Base-by-base conservation (phyloP, 768 basidiomycete species). In the Auricularia sp. region DNA sequence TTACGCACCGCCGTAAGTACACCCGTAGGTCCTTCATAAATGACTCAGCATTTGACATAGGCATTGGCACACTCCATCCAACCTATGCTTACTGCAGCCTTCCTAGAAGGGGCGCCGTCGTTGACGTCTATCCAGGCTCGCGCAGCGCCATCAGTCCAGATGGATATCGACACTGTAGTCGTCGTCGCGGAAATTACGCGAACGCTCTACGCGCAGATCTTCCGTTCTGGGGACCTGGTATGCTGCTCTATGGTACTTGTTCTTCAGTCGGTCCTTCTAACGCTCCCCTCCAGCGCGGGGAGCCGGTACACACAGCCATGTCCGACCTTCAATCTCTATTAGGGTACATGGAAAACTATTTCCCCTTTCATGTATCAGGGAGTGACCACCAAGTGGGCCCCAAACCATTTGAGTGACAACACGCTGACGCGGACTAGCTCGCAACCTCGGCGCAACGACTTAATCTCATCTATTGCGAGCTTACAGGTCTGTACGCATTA, bases 31-130 rank as follows among this genome's bases (percentile, higher is more conserved):
- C 6, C 11, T 21, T 0, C 47, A 21, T 5, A 21, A 18, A 6
- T 18, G 21, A 12, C 18, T 21, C 5, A 16, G 12, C 18, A 11
- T 18, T n/a, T 35, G n/a, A 23, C 7, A 33, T 66, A 78, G 76
- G 66, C 70, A 72, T 77, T 97, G 34, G 84, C 88, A 64, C 80
- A 82, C 62, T 83, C 86, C 14, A 74, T 98, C n/a, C 84, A 93
- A 69, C 81, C 92, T 3, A 86, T 87, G 10, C 77, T 98, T 11
- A 77, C 93, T 2, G 87, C 92, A 23, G 87, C 90, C 1, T 91
- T 93, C 74, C 83, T 98, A 23, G 95, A 98, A 72, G 84, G 85
- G 67, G 91, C 92, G 3, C 91, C 95, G 1, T 72, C 83, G 14
- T 90, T 89, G 1, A 95, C 96, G 74, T 81, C 86, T 3, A 80